Evolutionary conservation across 257 asterid genomes (phyloP), one percentile per base, ranked within the genome.

Genomic region (Eucommia ulmoides): DNA sequence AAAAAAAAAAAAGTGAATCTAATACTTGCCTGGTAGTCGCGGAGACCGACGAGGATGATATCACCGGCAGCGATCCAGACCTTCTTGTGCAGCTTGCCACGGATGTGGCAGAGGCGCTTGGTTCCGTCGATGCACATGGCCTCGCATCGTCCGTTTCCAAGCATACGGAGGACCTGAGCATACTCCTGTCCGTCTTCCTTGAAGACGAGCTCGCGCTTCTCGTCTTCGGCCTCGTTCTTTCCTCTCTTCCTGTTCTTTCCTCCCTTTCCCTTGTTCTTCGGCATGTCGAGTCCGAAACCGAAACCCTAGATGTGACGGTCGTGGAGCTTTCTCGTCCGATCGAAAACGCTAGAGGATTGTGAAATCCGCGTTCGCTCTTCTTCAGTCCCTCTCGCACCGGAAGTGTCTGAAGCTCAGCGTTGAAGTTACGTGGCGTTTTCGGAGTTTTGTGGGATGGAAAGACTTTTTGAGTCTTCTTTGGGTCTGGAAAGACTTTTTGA

Each of bases 211-310:
- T 60, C 65, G 23, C 65, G 44, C 11, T 52, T 51, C n/a, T 60
- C 59, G 7, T 60, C 65, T 11, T 51, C 65, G 12, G 41, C 59
- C 24, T 60, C 65, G 0, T 59, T 59, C 48, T 59, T 59, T 0
- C 65, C 65, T 51, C 65, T 51, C 58, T 59, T 59, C 35, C 58
- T 41, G 19, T 60, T 60, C 65, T 51, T 60, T 12, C 64, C 58
- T 24, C 64, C 64, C 33, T 59, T 59, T 23, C 64, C 64, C 20
- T 59, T 59, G 58, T 59, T 59, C 64, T 59, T 59, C 46, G 64
- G 64, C 64, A 59, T 59, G n/a, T n/a, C n/a, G n/a, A n/a, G n/a
- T 23, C 10, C 42, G 3, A 5, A 23, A 33, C 2, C 20, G 23
- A 23, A 19, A n/a, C 62, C 54, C 53, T 46, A 59, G 41, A 49